These are phyloP conservation scores for Ormosia semicastrata DNA, from an alignment of 306 rosid species.

Conservation along the genomic window DNA sequence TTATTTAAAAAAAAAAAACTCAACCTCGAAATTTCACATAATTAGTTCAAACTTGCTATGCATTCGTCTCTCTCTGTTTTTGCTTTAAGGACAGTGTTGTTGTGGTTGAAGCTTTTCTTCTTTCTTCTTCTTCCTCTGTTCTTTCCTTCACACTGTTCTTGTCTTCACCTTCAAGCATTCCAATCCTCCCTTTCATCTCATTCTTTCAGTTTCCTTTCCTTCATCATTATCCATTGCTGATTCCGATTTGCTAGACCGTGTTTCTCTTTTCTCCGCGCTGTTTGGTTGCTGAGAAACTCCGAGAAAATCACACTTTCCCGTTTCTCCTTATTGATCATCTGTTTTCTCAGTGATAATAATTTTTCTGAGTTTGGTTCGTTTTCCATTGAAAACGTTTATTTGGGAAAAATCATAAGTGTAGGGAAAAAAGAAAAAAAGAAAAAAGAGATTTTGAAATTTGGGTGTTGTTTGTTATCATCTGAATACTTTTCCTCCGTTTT, in stretches of 20 bases:
- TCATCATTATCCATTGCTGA: background rate
- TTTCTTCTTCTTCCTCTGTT: background rate
- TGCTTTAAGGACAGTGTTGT: background rate
- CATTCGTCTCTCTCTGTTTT: slow-evolving; percentile 14
- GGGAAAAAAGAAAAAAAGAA: no score
- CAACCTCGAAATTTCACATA: no score
- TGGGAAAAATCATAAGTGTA: background rate
- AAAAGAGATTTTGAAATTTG: background rate
- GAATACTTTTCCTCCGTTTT: slow-evolving; percentile 8
- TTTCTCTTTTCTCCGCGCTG: background rate
- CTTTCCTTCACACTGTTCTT: background rate
- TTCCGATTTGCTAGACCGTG: background rate
- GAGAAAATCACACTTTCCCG: background rate
- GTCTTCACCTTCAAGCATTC: slow-evolving; percentile 25
- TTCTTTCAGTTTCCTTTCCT: background rate
- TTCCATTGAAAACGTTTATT: background rate
- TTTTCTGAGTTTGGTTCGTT: slow-evolving; percentile 10
- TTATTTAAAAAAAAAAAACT: background rate
- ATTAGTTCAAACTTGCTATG: background rate
- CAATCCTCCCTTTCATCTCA: slow-evolving; percentile 27
- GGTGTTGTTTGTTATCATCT: background rate
- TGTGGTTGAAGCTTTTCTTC: slow-evolving; percentile 26
- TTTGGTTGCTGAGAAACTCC: slow-evolving; percentile 33
- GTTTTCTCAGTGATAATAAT: background rate
- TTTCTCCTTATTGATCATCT: slow-evolving; percentile 5